Conservation (phyloP, 805 yeast species). For the Monosporozyma unispora region DNA sequence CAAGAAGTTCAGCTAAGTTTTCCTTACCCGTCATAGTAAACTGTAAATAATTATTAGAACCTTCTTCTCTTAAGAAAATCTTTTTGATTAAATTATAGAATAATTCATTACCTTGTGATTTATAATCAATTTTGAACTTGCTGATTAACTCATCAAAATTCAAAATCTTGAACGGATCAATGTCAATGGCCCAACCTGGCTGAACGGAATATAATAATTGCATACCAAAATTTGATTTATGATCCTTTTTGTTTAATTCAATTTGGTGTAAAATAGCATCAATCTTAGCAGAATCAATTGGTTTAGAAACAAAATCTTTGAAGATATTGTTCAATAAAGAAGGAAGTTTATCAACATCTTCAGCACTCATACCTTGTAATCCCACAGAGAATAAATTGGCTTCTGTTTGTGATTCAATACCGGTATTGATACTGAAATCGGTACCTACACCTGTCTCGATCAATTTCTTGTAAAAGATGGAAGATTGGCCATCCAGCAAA, state of each 20-base stretch:
- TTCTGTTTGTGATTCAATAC: slow-evolving; percentile 74
- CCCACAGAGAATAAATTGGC: slow-evolving; percentile 77
- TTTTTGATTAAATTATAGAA: slow-evolving; percentile 52
- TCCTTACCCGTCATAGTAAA: slow-evolving; percentile 70
- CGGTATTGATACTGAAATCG: slow-evolving; percentile 81
- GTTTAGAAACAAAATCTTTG: slow-evolving; percentile 32
- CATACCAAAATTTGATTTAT: slow-evolving; percentile 85
- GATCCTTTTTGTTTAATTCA: slow-evolving; percentile 75
- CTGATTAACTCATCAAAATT: slow-evolving; percentile 54
- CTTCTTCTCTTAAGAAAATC: slow-evolving; percentile 44
- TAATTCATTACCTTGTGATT: slow-evolving; percentile 41
- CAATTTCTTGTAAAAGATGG: slow-evolving; percentile 78
- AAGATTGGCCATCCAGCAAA: slow-evolving; percentile 82
- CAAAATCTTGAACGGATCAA: slow-evolving; percentile 63
- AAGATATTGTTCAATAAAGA: slow-evolving; percentile 40
- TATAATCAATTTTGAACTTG: slow-evolving; percentile 55
- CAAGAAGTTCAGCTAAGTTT: slow-evolving; percentile 41
- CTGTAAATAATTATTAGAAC: slow-evolving; percentile 34
- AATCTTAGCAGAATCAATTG: slow-evolving; percentile 52
- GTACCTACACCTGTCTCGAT: slow-evolving; percentile 80
- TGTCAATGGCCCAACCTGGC: slow-evolving; percentile 79
- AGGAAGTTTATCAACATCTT: slow-evolving; percentile 34
- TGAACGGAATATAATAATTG: slow-evolving; percentile 60
- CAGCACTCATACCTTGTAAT: slow-evolving; percentile 54
- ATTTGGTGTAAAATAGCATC: slow-evolving; percentile 83